These are phyloP conservation scores for Phytophthora pisi DNA, from an alignment of 352 stramenopile genomes.

Conservation along the genomic window DNA sequence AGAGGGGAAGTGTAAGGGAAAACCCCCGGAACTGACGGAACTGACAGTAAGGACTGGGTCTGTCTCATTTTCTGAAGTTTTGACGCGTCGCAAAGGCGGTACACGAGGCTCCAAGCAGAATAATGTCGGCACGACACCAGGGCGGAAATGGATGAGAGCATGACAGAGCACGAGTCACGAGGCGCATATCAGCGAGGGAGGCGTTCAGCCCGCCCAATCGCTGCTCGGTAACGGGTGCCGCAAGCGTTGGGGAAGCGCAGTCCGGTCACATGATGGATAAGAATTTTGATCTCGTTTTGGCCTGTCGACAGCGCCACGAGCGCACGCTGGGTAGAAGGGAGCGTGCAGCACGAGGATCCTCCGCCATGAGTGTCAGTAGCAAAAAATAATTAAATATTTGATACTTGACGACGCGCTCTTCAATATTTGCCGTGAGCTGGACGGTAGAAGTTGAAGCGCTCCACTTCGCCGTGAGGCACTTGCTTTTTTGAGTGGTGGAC, in stretches of 20 bases:
- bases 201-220: conserved; percentile 6
- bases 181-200: not conserved
- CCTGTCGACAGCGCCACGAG: conserved; percentile 12
- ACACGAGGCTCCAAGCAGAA: conserved; percentile 19
- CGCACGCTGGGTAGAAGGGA: conserved; percentile 3
- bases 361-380: conserved; percentile 9
- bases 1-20: not conserved
- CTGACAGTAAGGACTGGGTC: conserved; percentile 5
- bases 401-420: not conserved
- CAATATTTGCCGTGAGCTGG: no score
- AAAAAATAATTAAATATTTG: conserved; percentile 10
- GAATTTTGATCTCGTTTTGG: conserved; percentile 14
- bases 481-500: no score
- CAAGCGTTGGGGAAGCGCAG: conserved; percentile 4
- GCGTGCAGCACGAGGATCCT: not conserved
- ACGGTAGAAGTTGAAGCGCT: no score
- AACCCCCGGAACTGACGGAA: not conserved
- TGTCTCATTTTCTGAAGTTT: conserved; percentile 41
- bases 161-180: conserved; percentile 21
- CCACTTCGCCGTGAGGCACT: no score
- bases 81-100: conserved; percentile 24
- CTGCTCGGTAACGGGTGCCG: not conserved
- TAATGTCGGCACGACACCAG: not conserved
- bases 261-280: conserved; percentile 27
- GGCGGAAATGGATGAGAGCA: conserved; percentile 22